These are phyloP conservation scores for Alnus rubra DNA, from an alignment of 306 rosid species.

Conservation along the genomic window DNA sequence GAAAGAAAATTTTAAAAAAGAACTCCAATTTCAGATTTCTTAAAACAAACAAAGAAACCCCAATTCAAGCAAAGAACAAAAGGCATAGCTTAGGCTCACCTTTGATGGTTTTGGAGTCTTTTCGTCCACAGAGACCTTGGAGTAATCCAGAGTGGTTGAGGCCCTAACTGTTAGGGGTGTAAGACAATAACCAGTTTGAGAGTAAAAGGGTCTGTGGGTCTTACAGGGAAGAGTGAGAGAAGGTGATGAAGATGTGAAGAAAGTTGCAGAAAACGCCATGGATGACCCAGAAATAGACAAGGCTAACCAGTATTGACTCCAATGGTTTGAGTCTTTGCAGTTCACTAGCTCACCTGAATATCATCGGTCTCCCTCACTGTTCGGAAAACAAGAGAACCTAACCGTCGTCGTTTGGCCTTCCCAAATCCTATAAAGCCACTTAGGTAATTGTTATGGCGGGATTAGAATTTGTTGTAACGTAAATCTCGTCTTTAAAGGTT, in stretches of 20 bases:
- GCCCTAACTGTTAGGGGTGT: conserved; percentile 56
- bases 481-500: too few species aligned
- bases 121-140: conserved; percentile 56
- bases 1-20: neutral
- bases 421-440: neutral
- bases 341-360: neutral
- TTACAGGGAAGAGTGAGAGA: conserved; percentile 36
- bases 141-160: conserved; percentile 71
- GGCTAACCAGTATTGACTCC: neutral
- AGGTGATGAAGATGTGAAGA: conserved; percentile 52
- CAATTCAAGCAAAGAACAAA: neutral
- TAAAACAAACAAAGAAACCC: conserved; percentile 3
- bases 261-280: conserved; percentile 72
- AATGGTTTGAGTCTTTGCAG: neutral
- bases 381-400: neutral
- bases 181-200: conserved; percentile 33
- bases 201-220: conserved; percentile 42
- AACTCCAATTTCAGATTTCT: neutral
- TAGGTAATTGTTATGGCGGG: neutral
- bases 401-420: neutral
- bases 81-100: conserved; percentile 41
- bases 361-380: neutral
- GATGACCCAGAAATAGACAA: conserved; percentile 24
- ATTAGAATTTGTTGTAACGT: neutral
- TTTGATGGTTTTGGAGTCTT: conserved; percentile 53